Percentiles rank a stretch among this genome's conserved stretches.
These are phyloP conservation scores for Pyracantha coccinea DNA, from an alignment of 331 rosid species.

Conservation along the genomic window DNA sequence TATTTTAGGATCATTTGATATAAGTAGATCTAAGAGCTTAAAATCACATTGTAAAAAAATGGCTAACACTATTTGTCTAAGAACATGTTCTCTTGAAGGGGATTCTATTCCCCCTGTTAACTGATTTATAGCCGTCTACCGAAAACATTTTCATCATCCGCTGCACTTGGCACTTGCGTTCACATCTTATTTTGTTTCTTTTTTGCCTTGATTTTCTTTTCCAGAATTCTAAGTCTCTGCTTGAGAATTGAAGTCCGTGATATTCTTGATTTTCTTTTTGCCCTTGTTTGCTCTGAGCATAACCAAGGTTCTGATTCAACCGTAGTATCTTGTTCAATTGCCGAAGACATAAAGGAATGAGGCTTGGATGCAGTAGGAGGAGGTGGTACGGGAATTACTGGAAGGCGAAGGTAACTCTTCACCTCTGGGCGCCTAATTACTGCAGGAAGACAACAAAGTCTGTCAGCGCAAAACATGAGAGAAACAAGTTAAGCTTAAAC, in stretches of 20 bases:
- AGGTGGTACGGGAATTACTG: background rate
- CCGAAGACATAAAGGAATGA: conserved; percentile 5
- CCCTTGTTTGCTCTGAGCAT: background rate
- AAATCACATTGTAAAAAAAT: no score
- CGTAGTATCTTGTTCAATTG: background rate
- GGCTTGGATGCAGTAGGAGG: conserved; percentile 12
- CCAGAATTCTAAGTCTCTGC: conserved; percentile 8
- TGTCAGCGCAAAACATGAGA: background rate
- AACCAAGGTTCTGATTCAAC: conserved; percentile 1
- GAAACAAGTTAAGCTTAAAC: background rate
- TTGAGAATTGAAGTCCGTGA: conserved; percentile 7
- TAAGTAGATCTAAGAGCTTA: no score
- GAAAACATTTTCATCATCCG: no score
- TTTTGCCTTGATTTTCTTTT: conserved; percentile 2
- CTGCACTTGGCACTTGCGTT: background rate
- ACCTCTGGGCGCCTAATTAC: conserved; percentile 8
- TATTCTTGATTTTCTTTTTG: no score
- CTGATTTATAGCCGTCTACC: no score
- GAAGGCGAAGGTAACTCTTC: conserved; percentile 3
- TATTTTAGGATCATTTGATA: no score
- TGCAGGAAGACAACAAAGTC: background rate
- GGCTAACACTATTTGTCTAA: no score
- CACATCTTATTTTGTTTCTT: background rate
- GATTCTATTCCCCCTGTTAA: no score
- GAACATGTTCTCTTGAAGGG: no score